Percentiles rank a stretch among this genome's conserved stretches.
Evolutionary conservation across 257 asterid genomes (phyloP).

Genomic region (Fraxinus anomala): DNA sequence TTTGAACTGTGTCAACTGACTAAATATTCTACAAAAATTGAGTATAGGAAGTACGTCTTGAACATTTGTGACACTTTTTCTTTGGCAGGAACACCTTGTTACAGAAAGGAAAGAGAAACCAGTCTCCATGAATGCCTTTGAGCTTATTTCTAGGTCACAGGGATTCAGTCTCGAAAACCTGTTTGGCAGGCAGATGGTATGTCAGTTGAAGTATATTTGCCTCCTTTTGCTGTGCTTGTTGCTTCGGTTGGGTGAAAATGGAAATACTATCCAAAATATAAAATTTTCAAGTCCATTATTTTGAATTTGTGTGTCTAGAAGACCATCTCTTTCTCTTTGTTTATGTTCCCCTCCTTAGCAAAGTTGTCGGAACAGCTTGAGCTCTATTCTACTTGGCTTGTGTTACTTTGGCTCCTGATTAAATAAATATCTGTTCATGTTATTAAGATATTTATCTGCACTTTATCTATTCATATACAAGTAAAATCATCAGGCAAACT

Average conservation of each 20-base stretch:
- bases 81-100: constrained; percentile 64
- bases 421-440: background rate
- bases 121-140: constrained; percentile 78
- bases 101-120: constrained; percentile 79
- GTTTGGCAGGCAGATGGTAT: constrained; percentile 63
- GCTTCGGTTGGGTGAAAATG: constrained; percentile 1
- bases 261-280: background rate
- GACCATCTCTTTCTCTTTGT: background rate
- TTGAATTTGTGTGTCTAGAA: background rate
- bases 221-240: constrained; percentile 16
- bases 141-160: constrained; percentile 75
- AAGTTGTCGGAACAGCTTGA: background rate
- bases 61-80: background rate
- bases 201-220: constrained; percentile 17
- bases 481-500: constrained; percentile 4
- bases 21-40: background rate
- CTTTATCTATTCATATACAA: background rate
- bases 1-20: background rate
- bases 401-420: background rate
- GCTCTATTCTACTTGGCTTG: background rate
- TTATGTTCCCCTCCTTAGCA: background rate
- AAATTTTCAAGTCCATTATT: background rate
- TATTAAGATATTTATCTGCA: constrained; percentile 7
- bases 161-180: constrained; percentile 77
- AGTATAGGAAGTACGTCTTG: background rate